These are phyloP conservation scores for Eremothecium gossypii DNA, from an alignment of 1,139 yeast species.

Conservation along the genomic window DNA sequence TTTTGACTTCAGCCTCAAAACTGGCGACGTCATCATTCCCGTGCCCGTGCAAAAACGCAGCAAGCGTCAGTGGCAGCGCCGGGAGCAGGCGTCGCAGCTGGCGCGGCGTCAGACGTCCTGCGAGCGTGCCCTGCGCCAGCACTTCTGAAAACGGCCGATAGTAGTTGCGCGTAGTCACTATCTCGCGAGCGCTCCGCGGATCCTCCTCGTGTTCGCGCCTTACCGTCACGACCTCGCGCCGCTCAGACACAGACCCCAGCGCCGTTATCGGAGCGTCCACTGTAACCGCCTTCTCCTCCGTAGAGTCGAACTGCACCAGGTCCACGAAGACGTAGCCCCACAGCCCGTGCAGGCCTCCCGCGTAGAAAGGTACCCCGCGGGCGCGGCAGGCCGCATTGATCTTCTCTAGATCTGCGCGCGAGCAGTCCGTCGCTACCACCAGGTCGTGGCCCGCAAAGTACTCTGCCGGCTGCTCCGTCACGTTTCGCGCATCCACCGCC, in stretches of 20 bases:
- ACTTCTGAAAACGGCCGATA: slow-evolving; percentile 38
- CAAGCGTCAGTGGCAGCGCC: slow-evolving; percentile 52
- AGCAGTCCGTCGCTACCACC: slow-evolving; percentile 65
- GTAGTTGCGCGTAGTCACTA: slow-evolving; percentile 46
- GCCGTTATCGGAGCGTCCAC: slow-evolving; percentile 33
- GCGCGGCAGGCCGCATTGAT: slow-evolving; percentile 49
- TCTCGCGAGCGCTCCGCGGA: slow-evolving; percentile 38
- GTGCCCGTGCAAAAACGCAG: slow-evolving; percentile 36
- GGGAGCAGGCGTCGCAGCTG: slow-evolving; percentile 52
- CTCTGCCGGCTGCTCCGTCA: slow-evolving; percentile 30
- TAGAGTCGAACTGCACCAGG: slow-evolving; percentile 49
- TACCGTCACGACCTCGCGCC: slow-evolving; percentile 47
- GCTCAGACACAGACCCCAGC: slow-evolving; percentile 37
- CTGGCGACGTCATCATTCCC: slow-evolving; percentile 18
- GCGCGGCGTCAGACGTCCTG: slow-evolving; percentile 41
- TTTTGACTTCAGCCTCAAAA: slow-evolving; percentile 26
- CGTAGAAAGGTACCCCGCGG: slow-evolving; percentile 55
- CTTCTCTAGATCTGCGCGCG: slow-evolving; percentile 31
- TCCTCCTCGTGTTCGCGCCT: slow-evolving; percentile 28
- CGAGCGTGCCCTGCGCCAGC: slow-evolving; percentile 32
- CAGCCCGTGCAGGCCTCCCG: slow-evolving; percentile 65
- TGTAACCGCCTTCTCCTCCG: slow-evolving; percentile 44
- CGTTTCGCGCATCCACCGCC: slow-evolving; percentile 30
- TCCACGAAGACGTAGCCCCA: slow-evolving; percentile 80
- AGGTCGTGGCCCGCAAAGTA: slow-evolving; percentile 58